Evolutionary conservation across 306 rosid genomes (phyloP), one percentile per base, ranked within the genome.

Genomic region (Trichosanthes truncata): DNA sequence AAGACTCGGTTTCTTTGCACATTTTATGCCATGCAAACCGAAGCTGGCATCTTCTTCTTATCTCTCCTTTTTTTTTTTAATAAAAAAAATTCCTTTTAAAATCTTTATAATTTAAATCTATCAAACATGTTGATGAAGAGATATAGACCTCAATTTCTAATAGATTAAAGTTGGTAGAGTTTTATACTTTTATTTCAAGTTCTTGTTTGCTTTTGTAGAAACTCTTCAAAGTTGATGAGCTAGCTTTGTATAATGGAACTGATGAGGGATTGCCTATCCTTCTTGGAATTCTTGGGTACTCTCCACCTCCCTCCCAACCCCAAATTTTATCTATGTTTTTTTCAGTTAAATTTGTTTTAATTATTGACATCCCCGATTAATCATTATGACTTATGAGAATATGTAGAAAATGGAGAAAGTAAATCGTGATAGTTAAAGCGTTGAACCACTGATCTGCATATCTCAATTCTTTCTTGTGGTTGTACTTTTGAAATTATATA

Each of bases 221-320:
- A 84, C 79, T 94, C 77, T 94, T 89, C 88, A 87, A 73, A 65
- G 86, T 72, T 57, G 88, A 94, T 59, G 97, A 94, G 66, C 88
- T 94, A 81, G 88, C 93, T 23, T 84, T 90, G 85, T 90, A 89
- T 87, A 94, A 94, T 80, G 98, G 98, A 82, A 90, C 94, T 63
- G 91, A 89, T 77, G 86, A 74, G 82, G 74, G 84, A 51, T 80
- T 89, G 72, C 97, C 97, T 4, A 90, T 94, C 59, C 87, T 92
- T 20, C 82, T 94, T 74, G 98, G 97, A 87, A 90, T 94, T 86
- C 96, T 94, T 29, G 98, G 97, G 97, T 94, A 89, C 78, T 21
- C 51, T 74, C 56, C 79, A 20, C 60, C 45, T 81, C 65, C 66
- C 76, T 73, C 56, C 36, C 56, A 43, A 40, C 75, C 26, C 76